These are phyloP conservation scores for Brasenia schreberi DNA, from an alignment of 164 flowering plant species.

Conservation along the genomic window DNA sequence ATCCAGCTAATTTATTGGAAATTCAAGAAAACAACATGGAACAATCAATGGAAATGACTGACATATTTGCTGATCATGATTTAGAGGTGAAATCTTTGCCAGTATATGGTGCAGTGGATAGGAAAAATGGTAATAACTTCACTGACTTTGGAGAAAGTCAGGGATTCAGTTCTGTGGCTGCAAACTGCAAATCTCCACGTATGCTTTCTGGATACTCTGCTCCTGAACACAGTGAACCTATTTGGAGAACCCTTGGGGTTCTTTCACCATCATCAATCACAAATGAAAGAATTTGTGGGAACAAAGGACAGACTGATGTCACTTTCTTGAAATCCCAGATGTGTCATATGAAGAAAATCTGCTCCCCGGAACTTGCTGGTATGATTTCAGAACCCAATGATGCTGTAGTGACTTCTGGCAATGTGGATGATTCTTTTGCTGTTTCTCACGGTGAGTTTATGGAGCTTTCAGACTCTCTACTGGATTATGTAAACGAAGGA, in stretches of 20 bases:
- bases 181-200: slow-evolving; percentile 36
- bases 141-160: slow-evolving; percentile 29
- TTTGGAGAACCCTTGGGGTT: slow-evolving; percentile 34
- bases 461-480: slow-evolving; percentile 30
- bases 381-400: slow-evolving; percentile 17
- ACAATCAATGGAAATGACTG: slow-evolving; percentile 15
- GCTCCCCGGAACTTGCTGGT: slow-evolving; percentile 18
- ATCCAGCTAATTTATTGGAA: slow-evolving; percentile 7
- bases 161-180: slow-evolving; percentile 22
- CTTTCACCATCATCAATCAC: slow-evolving; percentile 27
- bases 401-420: slow-evolving; percentile 13
- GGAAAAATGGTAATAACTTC: slow-evolving; percentile 9
- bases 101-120: slow-evolving; percentile 15
- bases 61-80: slow-evolving; percentile 20
- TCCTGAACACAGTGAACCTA: slow-evolving; percentile 31
- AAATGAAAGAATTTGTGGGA: slow-evolving; percentile 14
- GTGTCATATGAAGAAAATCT: slow-evolving; percentile 15
- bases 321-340: slow-evolving; percentile 13
- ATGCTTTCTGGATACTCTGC: slow-evolving; percentile 34
- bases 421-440: slow-evolving; percentile 14
- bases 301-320: slow-evolving; percentile 9
- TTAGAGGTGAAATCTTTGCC: slow-evolving; percentile 13
- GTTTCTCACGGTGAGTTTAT: slow-evolving; percentile 29
- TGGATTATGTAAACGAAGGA: slow-evolving; percentile 41
- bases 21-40: slow-evolving; percentile 20